Percentiles rank a stretch among this genome's conserved stretches.
Evolutionary conservation across 768 basidiomycete genomes (phyloP).

Genomic region (Lanmaoa rubissima): DNA sequence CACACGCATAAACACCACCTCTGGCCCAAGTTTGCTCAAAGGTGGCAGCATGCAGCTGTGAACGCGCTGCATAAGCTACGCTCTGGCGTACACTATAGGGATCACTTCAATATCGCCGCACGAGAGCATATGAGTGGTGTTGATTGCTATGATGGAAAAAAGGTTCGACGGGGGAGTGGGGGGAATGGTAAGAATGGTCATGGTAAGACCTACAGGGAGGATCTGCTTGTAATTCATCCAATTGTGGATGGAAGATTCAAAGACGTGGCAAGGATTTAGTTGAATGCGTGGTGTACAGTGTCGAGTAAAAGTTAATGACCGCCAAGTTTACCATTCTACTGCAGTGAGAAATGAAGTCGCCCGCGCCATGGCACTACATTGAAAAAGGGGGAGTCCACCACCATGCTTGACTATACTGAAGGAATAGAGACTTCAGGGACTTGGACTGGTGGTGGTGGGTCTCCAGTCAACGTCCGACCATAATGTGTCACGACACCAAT

Average conservation of each 20-base stretch:
- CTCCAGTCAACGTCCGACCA: constrained; percentile 50
- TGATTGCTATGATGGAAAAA: constrained; percentile 68
- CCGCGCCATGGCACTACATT: not conserved
- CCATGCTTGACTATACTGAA: constrained; percentile 3
- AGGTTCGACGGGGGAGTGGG: constrained; percentile 38
- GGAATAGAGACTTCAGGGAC: constrained; percentile 33
- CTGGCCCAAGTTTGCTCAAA: constrained; percentile 33
- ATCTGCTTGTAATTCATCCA: constrained; percentile 60
- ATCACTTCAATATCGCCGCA: constrained; percentile 56
- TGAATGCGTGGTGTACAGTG: constrained; percentile 11
- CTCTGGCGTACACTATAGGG: constrained; percentile 53
- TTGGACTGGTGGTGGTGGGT: constrained; percentile 43
- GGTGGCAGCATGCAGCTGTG: constrained; percentile 49
- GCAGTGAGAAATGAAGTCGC: not conserved
- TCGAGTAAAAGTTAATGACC: constrained; percentile 3
- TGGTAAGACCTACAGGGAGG: constrained; percentile 34
- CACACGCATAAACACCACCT: constrained; percentile 23
- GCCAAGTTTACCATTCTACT: not conserved
- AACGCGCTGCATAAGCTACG: constrained; percentile 43
- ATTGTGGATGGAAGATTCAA: constrained; percentile 65
- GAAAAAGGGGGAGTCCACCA: not conserved
- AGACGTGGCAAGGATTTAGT: constrained; percentile 43
- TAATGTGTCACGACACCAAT: constrained; percentile 60
- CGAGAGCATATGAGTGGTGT: constrained; percentile 78
- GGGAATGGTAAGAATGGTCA: constrained; percentile 9